A percentile compares a stretch with the other conserved stretches of the same genome.
These are phyloP conservation scores for Myotisia sp. DNA, from an alignment of 2,329 filamentous ascomycete genomes.

Conservation along the genomic window DNA sequence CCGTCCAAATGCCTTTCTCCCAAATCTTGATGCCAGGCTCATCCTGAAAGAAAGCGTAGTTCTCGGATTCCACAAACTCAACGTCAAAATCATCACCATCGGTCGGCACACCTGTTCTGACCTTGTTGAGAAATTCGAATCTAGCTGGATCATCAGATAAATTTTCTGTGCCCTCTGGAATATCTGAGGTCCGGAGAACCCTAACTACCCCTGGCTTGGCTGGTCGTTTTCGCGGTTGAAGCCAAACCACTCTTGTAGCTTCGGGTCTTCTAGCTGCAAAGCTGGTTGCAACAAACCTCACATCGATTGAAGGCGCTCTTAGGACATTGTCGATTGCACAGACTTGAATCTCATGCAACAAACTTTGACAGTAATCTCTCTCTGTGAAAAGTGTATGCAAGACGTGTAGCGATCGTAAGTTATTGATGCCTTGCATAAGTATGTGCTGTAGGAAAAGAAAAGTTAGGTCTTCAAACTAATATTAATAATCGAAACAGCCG, in stretches of 20 bases:
- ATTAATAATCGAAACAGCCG: background rate
- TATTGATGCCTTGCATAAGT: constrained; percentile 14
- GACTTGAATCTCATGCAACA: constrained; percentile 13
- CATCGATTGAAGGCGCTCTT: constrained; percentile 11
- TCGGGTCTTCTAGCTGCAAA: constrained; percentile 7
- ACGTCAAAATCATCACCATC: constrained; percentile 8
- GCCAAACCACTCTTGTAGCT: background rate
- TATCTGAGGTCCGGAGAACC: no score
- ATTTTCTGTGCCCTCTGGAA: no score
- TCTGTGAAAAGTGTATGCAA: constrained; percentile 15
- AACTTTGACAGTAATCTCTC: constrained; percentile 9
- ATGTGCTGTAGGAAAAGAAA: constrained; percentile 10
- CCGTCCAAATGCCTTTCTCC: constrained; percentile 15
- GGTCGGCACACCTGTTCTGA: background rate
- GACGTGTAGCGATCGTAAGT: constrained; percentile 14
- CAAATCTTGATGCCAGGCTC: constrained; percentile 16
- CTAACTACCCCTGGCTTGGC: no score
- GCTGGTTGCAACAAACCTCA: constrained; percentile 16
- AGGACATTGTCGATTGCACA: constrained; percentile 14
- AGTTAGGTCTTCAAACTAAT: background rate
- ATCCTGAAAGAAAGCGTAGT: no score
- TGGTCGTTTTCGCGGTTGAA: background rate
- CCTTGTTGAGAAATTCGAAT: background rate
- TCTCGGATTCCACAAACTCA: no score
- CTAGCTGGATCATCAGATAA: no score